A percentile compares a stretch with the other conserved stretches of the same genome.
These are phyloP conservation scores for Salix udensis DNA, from an alignment of 345 rosid genomes.

Conservation along the genomic window DNA sequence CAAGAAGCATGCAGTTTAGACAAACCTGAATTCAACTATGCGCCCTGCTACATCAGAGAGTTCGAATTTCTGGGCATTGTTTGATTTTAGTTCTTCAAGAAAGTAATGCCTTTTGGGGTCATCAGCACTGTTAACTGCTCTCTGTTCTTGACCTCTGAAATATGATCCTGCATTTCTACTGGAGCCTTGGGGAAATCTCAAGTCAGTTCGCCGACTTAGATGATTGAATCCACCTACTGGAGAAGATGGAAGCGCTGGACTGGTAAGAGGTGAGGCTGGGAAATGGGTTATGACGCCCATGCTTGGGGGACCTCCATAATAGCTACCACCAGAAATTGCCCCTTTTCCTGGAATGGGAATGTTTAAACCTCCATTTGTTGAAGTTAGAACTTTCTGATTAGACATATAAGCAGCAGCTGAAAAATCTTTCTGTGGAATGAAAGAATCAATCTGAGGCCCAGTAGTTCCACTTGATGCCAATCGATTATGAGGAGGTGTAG, in stretches of 20 bases:
- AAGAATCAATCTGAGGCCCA: constrained; percentile 43
- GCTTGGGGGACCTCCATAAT: constrained; percentile 51
- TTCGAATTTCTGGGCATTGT: constrained; percentile 73
- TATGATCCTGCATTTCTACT: constrained; percentile 51
- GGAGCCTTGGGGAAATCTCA: constrained; percentile 51
- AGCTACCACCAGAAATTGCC: constrained; percentile 32
- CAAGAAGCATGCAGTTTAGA: constrained; percentile 15
- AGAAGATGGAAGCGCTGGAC: constrained; percentile 66
- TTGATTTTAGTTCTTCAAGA: constrained; percentile 87
- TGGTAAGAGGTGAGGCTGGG: constrained; percentile 60
- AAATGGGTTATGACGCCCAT: constrained; percentile 57
- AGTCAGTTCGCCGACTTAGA: constrained; percentile 54
- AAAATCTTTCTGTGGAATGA: constrained; percentile 36
- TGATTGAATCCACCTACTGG: constrained; percentile 53
- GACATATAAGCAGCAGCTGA: constrained; percentile 32
- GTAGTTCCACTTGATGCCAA: constrained; percentile 30
- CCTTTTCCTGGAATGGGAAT: constrained; percentile 16
- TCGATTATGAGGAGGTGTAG: constrained; percentile 41
- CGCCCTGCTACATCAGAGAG: constrained; percentile 78
- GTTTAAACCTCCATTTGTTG: constrained; percentile 33
- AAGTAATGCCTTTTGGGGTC: constrained; percentile 65
- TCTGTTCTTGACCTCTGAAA: constrained; percentile 80
- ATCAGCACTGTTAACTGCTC: constrained; percentile 50
- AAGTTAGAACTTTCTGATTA: constrained; percentile 51
- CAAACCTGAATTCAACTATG: constrained; percentile 85